phyloP scores from a whole-genome alignment of 192 early-diverging fungal species.

The Rhizoclosmatium globosum region DNA sequence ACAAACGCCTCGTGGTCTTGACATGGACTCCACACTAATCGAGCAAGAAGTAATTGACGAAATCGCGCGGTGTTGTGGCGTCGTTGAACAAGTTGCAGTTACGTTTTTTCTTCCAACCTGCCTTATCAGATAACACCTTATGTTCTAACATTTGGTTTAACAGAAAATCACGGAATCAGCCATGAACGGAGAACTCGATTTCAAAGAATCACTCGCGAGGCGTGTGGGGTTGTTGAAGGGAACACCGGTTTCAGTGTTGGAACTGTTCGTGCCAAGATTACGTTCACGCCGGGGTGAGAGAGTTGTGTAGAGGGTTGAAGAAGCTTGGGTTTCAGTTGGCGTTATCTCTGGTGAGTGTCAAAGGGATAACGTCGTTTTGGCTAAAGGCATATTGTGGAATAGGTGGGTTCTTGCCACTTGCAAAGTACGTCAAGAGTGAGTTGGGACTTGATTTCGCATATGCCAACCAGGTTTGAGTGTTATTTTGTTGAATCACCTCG shows the following conservation, averaged over 20 bases:
- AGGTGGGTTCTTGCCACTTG: slow-evolving; percentile 95
- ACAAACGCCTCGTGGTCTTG: slow-evolving; percentile 96
- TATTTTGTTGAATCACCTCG: not conserved
- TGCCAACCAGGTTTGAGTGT: slow-evolving; percentile 80
- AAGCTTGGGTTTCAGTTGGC: slow-evolving; percentile 94
- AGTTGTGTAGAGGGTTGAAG: slow-evolving; percentile 88
- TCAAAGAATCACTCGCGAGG: slow-evolving; percentile 88
- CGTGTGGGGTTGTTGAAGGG: slow-evolving; percentile 90
- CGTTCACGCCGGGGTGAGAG: slow-evolving; percentile 93
- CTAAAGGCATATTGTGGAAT: too few relatives aligned
- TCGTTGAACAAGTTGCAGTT: slow-evolving; percentile 90
- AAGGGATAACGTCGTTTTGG: not conserved
- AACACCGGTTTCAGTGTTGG: slow-evolving; percentile 81
- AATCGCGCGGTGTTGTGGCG: slow-evolving; percentile 90
- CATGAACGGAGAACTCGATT: slow-evolving; percentile 98
- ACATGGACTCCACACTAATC: slow-evolving; percentile 99
- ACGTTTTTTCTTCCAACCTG: not conserved
- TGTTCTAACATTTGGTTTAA: not conserved
- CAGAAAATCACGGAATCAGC: slow-evolving; percentile 93
- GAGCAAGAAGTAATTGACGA: slow-evolving; percentile 99
- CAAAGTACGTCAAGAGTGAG: slow-evolving; percentile 87
- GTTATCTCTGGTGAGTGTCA: slow-evolving; percentile 83
- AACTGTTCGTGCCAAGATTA: slow-evolving; percentile 78
- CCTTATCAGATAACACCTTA: not conserved
- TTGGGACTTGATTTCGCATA: slow-evolving; percentile 97